These are phyloP conservation scores for Cyberlindnera maclurae DNA, from an alignment of 805 yeast genomes.

Conservation along the genomic window DNA sequence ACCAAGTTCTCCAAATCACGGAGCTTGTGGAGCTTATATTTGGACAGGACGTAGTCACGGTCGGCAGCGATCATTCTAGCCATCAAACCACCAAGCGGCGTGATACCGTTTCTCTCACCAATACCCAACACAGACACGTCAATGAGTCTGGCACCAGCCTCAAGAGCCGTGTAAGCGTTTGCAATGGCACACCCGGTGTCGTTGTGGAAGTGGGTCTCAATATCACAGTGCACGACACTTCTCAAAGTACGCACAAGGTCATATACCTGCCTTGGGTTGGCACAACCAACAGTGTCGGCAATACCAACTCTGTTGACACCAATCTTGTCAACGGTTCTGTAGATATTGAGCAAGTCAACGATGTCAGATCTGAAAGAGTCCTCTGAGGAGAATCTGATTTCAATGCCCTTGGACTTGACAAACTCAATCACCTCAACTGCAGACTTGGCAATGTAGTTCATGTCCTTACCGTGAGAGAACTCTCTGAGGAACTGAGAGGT, in stretches of 20 bases:
- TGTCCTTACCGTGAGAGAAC: conserved; percentile 96
- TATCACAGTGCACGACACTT: conserved; percentile 92
- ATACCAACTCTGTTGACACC: conserved; percentile 99
- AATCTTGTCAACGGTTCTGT: conserved; percentile 92
- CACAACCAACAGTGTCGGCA: conserved; percentile 98
- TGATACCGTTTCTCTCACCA: conserved; percentile 98
- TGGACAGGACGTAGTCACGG: conserved; percentile 89
- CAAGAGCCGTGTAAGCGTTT: conserved; percentile 95
- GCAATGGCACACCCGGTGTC: conserved; percentile 99
- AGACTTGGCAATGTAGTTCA: conserved; percentile 92
- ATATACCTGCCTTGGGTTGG: conserved; percentile 98
- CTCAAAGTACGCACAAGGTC: conserved; percentile 91
- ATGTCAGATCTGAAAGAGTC: conserved; percentile 96
- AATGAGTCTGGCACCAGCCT: conserved; percentile 92
- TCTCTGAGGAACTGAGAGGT: conserved; percentile 93
- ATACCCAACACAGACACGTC: conserved; percentile 96
- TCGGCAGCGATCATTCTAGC: conserved; percentile 99
- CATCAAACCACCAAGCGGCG: conserved; percentile 96
- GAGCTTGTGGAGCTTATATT: conserved; percentile 91
- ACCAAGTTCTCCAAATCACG: conserved; percentile 94
- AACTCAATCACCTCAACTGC: conserved; percentile 96
- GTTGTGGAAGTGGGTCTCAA: conserved; percentile 97
- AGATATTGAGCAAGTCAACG: conserved; percentile 90
- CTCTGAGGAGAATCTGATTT: conserved; percentile 93
- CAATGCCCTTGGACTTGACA: conserved; percentile 94